Evolutionary conservation across 2,329 filamentous ascomycete species (phyloP).

Genomic region (Aureobasidium sp.): DNA sequence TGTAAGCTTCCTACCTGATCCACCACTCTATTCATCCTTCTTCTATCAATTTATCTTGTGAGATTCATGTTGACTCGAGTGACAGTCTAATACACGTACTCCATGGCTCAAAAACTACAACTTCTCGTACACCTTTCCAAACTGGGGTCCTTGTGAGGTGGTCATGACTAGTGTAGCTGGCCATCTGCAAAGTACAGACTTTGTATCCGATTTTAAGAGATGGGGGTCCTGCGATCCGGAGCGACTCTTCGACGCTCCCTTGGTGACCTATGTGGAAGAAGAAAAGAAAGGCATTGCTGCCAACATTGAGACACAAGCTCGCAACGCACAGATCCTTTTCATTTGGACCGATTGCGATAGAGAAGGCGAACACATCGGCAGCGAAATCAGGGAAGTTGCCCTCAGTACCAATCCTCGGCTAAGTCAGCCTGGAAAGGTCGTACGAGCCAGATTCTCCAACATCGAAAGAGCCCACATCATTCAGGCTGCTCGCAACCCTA

Average conservation of each 20-base stretch:
- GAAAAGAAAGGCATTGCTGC: conserved; percentile 73
- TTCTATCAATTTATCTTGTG: conserved; percentile 28
- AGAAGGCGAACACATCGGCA: conserved; percentile 93
- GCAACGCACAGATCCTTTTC: conserved; percentile 65
- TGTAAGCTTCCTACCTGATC: conserved; percentile 40
- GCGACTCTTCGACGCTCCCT: conserved; percentile 72
- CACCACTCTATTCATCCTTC: not conserved
- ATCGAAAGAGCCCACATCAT: conserved; percentile 91
- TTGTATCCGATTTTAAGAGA: conserved; percentile 63
- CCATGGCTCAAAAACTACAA: conserved; percentile 86
- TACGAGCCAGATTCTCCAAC: conserved; percentile 88
- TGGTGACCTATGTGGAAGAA: conserved; percentile 60
- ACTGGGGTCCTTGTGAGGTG: conserved; percentile 75
- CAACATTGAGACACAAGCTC: conserved; percentile 77
- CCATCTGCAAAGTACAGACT: conserved; percentile 77
- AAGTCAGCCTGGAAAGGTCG: conserved; percentile 51
- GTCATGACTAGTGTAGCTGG: conserved; percentile 92
- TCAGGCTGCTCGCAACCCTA: conserved; percentile 68
- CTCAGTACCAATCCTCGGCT: conserved; percentile 64
- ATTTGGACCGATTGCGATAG: conserved; percentile 99
- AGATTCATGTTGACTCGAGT: not conserved
- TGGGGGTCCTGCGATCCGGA: conserved; percentile 78
- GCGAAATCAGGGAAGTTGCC: conserved; percentile 80
- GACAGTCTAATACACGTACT: not conserved
- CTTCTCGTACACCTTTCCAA: conserved; percentile 79